Evolutionary conservation across 805 yeast species (phyloP), one percentile per base, ranked within the genome.

Genomic region (Yamadazyma scolyti): DNA sequence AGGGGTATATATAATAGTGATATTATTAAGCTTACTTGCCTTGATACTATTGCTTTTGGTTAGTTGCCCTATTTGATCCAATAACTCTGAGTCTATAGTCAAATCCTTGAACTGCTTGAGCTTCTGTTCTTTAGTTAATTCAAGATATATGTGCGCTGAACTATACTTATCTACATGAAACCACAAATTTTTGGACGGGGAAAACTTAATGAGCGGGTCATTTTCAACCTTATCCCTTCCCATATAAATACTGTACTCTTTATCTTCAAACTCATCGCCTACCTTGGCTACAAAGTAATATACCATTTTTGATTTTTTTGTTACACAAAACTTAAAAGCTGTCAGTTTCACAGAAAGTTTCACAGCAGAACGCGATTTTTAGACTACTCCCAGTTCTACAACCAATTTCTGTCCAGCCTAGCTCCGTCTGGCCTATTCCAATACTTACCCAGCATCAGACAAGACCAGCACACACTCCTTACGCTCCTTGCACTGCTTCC

Each of bases 161-260:
- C 87, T 79, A 28, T 76, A 63, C 42, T 79, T 80, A 43, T 82
- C 89, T 6, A 81, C 87, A 53, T 83, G 94, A 48, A 85, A 84
- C 90, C 94, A 84, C 4, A 82, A 59, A 50, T 82, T 79, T 36
- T 72, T 73, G 16, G 76, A 77, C 39, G 73, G 70, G 1, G 89
- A 84, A 44, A 75, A 71, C 48, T 75, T 77, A 34, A 84, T 58
- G 21, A 62, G 42, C 9, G 64, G 67, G 31, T 64, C 70, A 40
- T 63, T 84, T 56, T 85, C 94, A 31, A 68, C 64, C 53, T 82
- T 82, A 51, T 85, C 84, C 46, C 71, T 77, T 3, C 94, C 94
- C 78, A 81, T 77, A 44, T 76, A 80, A 5, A 80, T 52, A 16
- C 48, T 43, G 23, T 67, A 60, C 15, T 39, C 48, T 5, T 48